Evolutionary conservation across 441 rosid genomes (phyloP).

Genomic region (Omphalea diandra): DNA sequence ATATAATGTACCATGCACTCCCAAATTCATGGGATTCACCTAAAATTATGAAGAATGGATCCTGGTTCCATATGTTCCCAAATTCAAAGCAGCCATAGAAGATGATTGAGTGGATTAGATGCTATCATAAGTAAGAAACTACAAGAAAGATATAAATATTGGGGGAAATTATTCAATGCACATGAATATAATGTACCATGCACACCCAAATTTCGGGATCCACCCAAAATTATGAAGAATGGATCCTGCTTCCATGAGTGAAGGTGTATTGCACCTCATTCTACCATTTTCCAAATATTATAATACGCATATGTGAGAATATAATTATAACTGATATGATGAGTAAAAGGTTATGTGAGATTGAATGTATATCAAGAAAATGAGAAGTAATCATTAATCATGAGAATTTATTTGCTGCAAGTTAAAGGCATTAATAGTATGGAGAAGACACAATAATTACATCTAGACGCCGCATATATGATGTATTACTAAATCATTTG

Average conservation of each 20-base stretch:
- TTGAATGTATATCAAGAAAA: neutral
- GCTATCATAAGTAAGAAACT: neutral
- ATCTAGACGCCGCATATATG: neutral
- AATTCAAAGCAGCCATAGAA: too few relatives aligned
- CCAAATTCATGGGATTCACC: too few relatives aligned
- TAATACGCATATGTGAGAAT: neutral
- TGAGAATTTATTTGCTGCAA: neutral
- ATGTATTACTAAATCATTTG: neutral
- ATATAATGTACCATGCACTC: too few relatives aligned
- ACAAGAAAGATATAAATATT: neutral
- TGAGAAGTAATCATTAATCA: neutral
- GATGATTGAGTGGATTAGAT: neutral
- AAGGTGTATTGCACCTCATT: too few relatives aligned
- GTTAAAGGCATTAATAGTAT: neutral
- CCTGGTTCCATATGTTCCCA: too few relatives aligned
- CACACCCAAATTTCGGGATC: too few relatives aligned
- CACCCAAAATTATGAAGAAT: too few relatives aligned
- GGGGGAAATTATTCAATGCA: too few relatives aligned
- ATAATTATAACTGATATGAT: neutral
- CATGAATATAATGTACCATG: too few relatives aligned
- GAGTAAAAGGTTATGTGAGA: neutral
- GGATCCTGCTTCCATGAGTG: too few relatives aligned
- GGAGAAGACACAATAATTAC: neutral
- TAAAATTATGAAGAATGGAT: too few relatives aligned
- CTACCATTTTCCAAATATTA: too few relatives aligned